phyloP scores from a whole-genome alignment of 768 basidiomycete genomes.

The Ephemerocybe angulata region DNA sequence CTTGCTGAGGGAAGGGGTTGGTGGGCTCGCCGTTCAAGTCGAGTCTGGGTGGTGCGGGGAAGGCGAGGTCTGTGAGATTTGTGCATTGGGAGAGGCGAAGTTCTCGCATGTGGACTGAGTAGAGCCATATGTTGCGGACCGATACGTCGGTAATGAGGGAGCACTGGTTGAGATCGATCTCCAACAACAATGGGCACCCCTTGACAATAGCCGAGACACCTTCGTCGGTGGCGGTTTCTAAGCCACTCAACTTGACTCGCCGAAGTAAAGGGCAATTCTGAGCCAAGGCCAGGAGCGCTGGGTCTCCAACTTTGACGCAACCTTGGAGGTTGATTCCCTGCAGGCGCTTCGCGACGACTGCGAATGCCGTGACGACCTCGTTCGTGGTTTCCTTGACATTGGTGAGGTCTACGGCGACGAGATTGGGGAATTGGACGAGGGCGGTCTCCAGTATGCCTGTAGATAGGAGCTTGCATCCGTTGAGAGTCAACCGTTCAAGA shows the following conservation, averaged over 20 bases:
- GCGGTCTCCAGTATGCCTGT: conserved; percentile 60
- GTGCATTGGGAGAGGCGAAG: conserved; percentile 79
- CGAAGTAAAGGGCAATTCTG: conserved; percentile 71
- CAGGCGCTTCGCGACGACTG: conserved; percentile 63
- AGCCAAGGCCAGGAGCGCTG: conserved; percentile 75
- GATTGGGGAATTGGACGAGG: conserved; percentile 65
- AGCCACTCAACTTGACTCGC: conserved; percentile 83
- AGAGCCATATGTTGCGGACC: conserved; percentile 79
- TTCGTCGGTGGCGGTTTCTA: conserved; percentile 70
- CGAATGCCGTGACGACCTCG: conserved; percentile 66
- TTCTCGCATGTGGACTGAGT: conserved; percentile 84
- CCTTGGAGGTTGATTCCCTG: conserved; percentile 91
- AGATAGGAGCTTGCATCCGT: conserved; percentile 69
- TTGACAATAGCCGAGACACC: conserved; percentile 74
- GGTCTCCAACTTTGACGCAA: conserved; percentile 77
- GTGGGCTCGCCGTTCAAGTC: conserved; percentile 32
- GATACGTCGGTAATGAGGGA: conserved; percentile 70
- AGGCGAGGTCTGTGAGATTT: conserved; percentile 77
- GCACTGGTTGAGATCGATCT: conserved; percentile 91
- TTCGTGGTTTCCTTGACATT: conserved; percentile 69
- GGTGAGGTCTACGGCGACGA: conserved; percentile 84
- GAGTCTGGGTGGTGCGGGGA: conserved; percentile 65
- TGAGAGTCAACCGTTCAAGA: conserved; percentile 85
- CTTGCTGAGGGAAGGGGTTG: conserved; percentile 41
- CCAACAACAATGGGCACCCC: conserved; percentile 81